Evolutionary conservation across 2,329 filamentous ascomycete genomes (phyloP).

Genomic region (Tolypocladium cylindrosporum): DNA sequence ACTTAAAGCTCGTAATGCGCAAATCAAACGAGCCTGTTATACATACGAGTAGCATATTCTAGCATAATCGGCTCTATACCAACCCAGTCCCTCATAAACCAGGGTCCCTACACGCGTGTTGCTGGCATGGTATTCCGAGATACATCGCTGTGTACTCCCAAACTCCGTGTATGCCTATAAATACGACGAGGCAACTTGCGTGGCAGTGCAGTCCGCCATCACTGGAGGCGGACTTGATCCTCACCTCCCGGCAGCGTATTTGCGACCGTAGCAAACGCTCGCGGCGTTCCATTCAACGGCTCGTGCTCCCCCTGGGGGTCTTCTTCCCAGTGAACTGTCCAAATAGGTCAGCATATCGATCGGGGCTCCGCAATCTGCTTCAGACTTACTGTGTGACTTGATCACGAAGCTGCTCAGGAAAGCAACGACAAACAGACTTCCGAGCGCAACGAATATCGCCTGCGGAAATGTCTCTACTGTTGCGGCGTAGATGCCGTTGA

Average conservation of each 20-base stretch:
- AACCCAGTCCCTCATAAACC: background rate
- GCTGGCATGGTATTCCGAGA: background rate
- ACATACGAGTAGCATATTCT: background rate
- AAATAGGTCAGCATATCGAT: background rate
- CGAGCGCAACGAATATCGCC: conserved; percentile 71
- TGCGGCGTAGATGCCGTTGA: conserved; percentile 75
- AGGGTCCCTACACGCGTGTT: background rate
- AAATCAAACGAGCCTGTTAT: background rate
- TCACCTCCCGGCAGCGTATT: conserved; percentile 12
- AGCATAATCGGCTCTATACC: background rate
- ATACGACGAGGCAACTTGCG: background rate
- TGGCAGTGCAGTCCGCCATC: background rate
- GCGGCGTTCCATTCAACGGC: conserved; percentile 8
- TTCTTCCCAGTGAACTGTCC: conserved; percentile 23
- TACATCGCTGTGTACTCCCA: background rate
- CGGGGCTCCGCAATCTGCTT: background rate
- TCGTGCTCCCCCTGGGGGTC: conserved; percentile 13
- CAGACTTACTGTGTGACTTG: conserved; percentile 58
- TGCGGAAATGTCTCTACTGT: conserved; percentile 74
- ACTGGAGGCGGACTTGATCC: conserved; percentile 18
- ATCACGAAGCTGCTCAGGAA: conserved; percentile 62
- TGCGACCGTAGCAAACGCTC: conserved; percentile 4
- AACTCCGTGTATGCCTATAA: background rate
- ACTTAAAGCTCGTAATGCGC: background rate
- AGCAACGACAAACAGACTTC: conserved; percentile 54